Evolutionary conservation across 352 stramenopile genomes (phyloP).

Genomic region (Phytophthora vignae): DNA sequence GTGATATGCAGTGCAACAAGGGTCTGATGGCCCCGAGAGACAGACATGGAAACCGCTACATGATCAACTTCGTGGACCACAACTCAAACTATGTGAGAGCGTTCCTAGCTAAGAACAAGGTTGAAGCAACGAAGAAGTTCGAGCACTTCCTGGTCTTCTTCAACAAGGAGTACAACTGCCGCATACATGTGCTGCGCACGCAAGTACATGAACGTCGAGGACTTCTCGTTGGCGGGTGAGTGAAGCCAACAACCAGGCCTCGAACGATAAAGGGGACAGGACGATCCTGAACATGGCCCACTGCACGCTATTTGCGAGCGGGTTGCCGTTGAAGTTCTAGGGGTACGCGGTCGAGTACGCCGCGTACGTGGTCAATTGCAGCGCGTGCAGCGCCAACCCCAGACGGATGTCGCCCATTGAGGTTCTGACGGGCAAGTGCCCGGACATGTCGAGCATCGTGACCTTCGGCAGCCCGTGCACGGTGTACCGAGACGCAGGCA

Average conservation of each 20-base stretch:
- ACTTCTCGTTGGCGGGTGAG: neutral
- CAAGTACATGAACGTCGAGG: neutral
- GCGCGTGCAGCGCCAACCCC: constrained; percentile 19
- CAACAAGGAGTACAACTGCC: neutral
- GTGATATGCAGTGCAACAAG: constrained; percentile 24
- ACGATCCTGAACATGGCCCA: neutral
- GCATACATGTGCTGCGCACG: neutral
- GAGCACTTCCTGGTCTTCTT: neutral
- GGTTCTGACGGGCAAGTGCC: constrained; percentile 8
- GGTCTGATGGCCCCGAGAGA: constrained; percentile 10
- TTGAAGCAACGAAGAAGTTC: neutral
- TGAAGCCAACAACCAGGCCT: constrained; percentile 17
- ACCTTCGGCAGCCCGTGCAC: constrained; percentile 21
- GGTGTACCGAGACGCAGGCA: neutral
- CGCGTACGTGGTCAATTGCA: constrained; percentile 37
- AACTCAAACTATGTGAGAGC: neutral
- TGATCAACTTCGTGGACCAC: constrained; percentile 23
- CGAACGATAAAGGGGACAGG: constrained; percentile 22
- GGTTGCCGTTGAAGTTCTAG: constrained; percentile 32
- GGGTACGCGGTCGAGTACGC: constrained; percentile 35
- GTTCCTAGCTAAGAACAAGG: neutral
- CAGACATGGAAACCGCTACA: constrained; percentile 13
- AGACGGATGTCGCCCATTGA: constrained; percentile 4
- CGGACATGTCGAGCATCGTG: constrained; percentile 4
- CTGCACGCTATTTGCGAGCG: constrained; percentile 36